Percentiles rank a stretch among this genome's conserved stretches.
Conservation (phyloP, 306 rosid genomes). For the Trifolium repens region DNA sequence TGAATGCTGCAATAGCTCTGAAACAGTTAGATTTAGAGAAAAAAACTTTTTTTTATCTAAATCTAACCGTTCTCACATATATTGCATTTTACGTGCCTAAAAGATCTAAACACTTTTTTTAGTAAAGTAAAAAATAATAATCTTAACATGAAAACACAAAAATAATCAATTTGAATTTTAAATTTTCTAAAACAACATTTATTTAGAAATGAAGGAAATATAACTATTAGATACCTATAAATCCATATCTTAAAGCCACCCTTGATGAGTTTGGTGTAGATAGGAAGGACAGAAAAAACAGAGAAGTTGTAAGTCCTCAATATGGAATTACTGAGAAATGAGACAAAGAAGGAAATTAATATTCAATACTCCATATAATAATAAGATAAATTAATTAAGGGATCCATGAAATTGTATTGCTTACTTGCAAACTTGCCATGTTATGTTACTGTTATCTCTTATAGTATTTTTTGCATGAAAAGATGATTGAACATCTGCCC, state of each 20-base stretch:
- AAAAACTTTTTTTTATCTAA: no score
- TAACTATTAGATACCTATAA: constrained; percentile 49
- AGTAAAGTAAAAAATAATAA: no score
- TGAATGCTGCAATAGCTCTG: no score
- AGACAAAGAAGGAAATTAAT: constrained; percentile 6
- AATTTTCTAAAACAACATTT: neutral
- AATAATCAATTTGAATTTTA: no score
- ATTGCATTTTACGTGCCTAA: no score
- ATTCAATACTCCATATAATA: neutral
- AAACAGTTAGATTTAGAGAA: no score
- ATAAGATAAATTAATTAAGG: neutral
- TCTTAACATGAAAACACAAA: no score
- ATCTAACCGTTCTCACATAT: no score
- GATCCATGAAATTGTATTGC: constrained; percentile 23
- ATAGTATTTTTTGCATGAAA: constrained; percentile 42
- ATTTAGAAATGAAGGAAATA: neutral
- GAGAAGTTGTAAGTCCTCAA: constrained; percentile 49
- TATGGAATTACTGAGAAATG: constrained; percentile 46
- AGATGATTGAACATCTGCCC: constrained; percentile 54
- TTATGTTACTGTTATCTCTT: constrained; percentile 32
- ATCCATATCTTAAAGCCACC: constrained; percentile 65
- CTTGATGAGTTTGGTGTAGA: constrained; percentile 62
- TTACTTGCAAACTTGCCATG: constrained; percentile 63
- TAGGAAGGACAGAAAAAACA: constrained; percentile 58
- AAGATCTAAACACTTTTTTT: no score